These are phyloP conservation scores for Sanguinoderma infundibulare DNA, from an alignment of 1,284 basidiomycete species.

Conservation along the genomic window DNA sequence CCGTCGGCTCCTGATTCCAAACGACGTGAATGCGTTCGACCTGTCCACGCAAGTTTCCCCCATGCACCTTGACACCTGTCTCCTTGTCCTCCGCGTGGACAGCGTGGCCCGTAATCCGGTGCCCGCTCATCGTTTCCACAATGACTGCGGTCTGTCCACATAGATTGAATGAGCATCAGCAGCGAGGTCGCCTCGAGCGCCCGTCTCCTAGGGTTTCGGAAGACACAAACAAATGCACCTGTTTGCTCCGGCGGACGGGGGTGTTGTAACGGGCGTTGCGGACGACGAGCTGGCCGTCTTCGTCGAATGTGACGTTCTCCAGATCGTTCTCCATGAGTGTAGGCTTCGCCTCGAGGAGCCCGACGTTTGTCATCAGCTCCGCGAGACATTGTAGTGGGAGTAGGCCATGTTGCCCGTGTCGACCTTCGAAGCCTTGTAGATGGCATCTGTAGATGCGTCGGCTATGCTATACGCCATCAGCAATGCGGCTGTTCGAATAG, in stretches of 20 bases:
- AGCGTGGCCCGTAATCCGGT: conserved; percentile 9
- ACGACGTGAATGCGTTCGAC: conserved; percentile 21
- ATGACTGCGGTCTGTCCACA: conserved; percentile 2
- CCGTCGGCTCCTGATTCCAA: conserved; percentile 21
- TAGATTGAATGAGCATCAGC: no score
- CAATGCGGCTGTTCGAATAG: not conserved
- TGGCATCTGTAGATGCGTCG: not conserved
- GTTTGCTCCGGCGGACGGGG: conserved; percentile 25
- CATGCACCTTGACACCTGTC: conserved; percentile 7
- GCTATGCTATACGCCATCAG: conserved; percentile 6
- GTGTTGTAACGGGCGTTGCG: conserved; percentile 30
- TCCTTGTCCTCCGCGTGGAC: conserved; percentile 11
- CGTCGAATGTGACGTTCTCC: conserved; percentile 13
- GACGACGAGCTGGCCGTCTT: conserved; percentile 25
- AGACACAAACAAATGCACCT: conserved; percentile 10
- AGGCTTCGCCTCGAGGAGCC: conserved; percentile 32
- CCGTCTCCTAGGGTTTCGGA: no score
- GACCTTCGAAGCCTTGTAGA: conserved; percentile 6
- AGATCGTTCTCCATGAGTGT: conserved; percentile 34
- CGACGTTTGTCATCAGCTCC: conserved; percentile 26
- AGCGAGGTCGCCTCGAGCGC: no score
- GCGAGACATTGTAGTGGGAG: conserved; percentile 24
- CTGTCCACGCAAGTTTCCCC: conserved; percentile 5
- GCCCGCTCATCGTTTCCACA: not conserved
- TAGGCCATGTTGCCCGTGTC: conserved; percentile 8